Percentiles rank a stretch among this genome's conserved stretches.
phyloP scores from a whole-genome alignment of 352 stramenopile genomes.

The Globisporangium iwayamae region DNA sequence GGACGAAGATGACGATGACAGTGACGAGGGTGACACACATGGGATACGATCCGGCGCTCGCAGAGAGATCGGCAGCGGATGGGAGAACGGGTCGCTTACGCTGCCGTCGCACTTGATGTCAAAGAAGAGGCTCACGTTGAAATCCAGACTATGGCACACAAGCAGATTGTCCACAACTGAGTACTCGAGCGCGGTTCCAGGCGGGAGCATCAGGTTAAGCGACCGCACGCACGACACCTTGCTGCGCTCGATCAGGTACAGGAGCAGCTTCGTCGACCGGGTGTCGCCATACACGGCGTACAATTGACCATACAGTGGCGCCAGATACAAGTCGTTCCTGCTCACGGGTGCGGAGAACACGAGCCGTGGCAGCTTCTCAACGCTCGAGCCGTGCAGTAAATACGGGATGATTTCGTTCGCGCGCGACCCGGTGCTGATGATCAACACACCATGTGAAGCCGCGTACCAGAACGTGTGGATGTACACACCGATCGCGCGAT shows the following conservation, averaged over 20 bases:
- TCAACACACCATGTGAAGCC: conserved; percentile 49
- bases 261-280: conserved; percentile 53
- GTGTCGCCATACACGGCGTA: conserved; percentile 65
- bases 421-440: conserved; percentile 69
- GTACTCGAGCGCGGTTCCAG: conserved; percentile 51
- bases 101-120: conserved; percentile 62
- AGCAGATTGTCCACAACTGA: conserved; percentile 84
- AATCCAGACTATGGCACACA: conserved; percentile 77
- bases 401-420: conserved; percentile 78
- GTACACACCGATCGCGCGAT: conserved; percentile 52
- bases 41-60: conserved; percentile 20
- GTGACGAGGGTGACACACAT: conserved; percentile 5
- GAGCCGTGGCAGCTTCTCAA: conserved; percentile 68
- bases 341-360: conserved; percentile 63
- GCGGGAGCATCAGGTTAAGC: conserved; percentile 65
- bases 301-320: conserved; percentile 60
- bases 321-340: conserved; percentile 54
- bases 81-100: conserved; percentile 64
- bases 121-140: conserved; percentile 78
- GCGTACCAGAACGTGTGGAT: conserved; percentile 79
- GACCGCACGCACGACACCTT: conserved; percentile 76
- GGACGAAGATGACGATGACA: conserved; percentile 8
- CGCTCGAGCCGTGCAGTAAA: conserved; percentile 44
- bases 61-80: conserved; percentile 61
- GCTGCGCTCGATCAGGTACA: conserved; percentile 62